Base-by-base conservation (phyloP, 1,284 basidiomycete genomes). In the Leccinum insigne region DNA sequence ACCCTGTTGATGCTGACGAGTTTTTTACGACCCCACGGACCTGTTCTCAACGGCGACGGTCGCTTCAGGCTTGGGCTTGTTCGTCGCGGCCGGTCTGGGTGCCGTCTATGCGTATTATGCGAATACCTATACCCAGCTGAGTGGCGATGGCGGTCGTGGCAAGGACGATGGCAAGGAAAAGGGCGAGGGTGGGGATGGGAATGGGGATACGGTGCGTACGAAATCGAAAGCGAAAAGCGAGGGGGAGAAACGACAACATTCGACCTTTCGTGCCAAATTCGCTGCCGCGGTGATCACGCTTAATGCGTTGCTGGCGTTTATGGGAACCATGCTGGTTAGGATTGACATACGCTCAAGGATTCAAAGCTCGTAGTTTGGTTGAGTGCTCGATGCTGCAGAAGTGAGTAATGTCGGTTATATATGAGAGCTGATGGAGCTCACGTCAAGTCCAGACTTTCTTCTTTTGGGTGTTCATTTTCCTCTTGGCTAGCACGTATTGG, bases 391-490 rank as follows among this genome's bases (percentile, higher is more conserved):
- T 99, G 54, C 79, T 99, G 75, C 94, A 92, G 72, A 99, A 98
- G 93, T 96, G 67, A 66, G 86, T 78, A 29, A 10, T 29, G 42
- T 44, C 63, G 1, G 23, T 29, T 58, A 66, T 61, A 26, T 18
- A 16, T 18, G 42, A 47, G 14, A 62, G 16, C 58, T 18, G 13
- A 61, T 38, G 38, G 64, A 61, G 59, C 66, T 67, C 62, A 68
- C 54, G 64, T 61, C 67, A 26, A 57, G 54, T 9, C 13, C 70
- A 96, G 94, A 84, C 76, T 95, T 98, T 73, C 82, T 99, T 57
- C 98, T 98, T 81, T 85, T 99, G 1, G 57, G 91, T 99, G 38
- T 98, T 99, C 79, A 95, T 98, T 70, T 98, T 98, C 81, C 85
- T 99, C 11, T 81, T 97, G 58, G 93, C 94, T 0, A 92, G 89